Percentiles rank a stretch among this genome's conserved stretches.
phyloP scores from a whole-genome alignment of 164 flowering plant genomes.

The Houttuynia cordata region DNA sequence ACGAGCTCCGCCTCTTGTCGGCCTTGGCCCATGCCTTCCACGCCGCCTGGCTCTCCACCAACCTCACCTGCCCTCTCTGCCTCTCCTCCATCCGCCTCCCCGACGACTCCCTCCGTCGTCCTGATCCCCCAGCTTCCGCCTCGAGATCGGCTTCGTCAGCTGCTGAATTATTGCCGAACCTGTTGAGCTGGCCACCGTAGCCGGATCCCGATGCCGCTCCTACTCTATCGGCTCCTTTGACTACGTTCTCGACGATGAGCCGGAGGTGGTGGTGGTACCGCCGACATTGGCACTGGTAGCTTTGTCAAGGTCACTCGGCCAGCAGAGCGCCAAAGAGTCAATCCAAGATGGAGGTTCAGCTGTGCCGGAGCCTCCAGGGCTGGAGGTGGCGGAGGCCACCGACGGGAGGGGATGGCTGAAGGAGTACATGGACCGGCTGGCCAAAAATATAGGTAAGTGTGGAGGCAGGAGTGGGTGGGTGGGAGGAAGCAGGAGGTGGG shows the following conservation, averaged over 20 bases:
- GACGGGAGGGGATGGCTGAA: constrained; percentile 31
- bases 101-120: not conserved
- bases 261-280: too few relatives aligned
- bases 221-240: constrained; percentile 76
- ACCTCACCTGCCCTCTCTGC: constrained; percentile 80
- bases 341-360: too few relatives aligned
- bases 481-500: too few relatives aligned
- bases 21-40: constrained; percentile 90
- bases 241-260: constrained; percentile 54
- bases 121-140: constrained; percentile 35
- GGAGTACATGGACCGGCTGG: too few relatives aligned
- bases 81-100: constrained; percentile 43
- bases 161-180: constrained; percentile 7
- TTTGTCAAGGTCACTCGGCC: constrained; percentile 7
- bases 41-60: constrained; percentile 58
- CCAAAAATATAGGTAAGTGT: too few relatives aligned
- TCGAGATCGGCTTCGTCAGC: constrained; percentile 76
- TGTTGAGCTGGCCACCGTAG: constrained; percentile 1
- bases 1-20: constrained; percentile 69
- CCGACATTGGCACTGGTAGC: constrained; percentile 5
- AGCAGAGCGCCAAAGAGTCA: not conserved
- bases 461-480: too few relatives aligned
- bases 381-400: constrained; percentile 21
- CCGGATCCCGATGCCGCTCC: constrained; percentile 18
- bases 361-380: constrained; percentile 11